Base-by-base conservation (phyloP, 1,284 basidiomycete genomes). In the Pseudozyma thailandica region DNA sequence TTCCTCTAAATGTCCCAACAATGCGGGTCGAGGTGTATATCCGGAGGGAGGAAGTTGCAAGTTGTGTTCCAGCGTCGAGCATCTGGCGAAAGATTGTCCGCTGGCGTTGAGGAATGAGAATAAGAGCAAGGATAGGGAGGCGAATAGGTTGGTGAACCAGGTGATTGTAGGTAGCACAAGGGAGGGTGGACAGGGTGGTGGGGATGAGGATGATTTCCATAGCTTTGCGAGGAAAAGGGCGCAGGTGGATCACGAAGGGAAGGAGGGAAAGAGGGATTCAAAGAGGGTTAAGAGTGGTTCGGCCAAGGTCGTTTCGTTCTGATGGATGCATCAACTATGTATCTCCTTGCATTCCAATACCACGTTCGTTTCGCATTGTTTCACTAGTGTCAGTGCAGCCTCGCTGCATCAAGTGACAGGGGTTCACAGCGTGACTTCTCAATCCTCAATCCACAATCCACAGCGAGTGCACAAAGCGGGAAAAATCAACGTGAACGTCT, bases 41-140 rank as follows among this genome's bases (percentile, higher is more conserved):
- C 92, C 93, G 0, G 91, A 94, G 70, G 94, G 94, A 21, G 94
- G 94, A 3, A 94, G 93, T 81, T 97, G 94, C 81, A 95, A 93
- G 79, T 85, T 96, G 10, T 97, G 94, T 80, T 88, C 89, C 4
- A 88, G 90, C 49, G 93, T 90, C 4, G 87, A 89, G 1, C 94
- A 96, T 84, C 86, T 95, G 10, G 93, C 92, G 0, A 91, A 89
- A 76, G 89, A 95, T 82, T 97, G 94, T 81, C 85, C 85, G 27
- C 82, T 91, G 59, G 84, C 90, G 54, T 87, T 87, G 77, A 85
- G 86, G 80, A 88, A 38, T 30, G 66, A 66, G 31, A 50, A 53
- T 6, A 56, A 59, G 45, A 66, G 45, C 20, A 35, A 42, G 21
- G 74, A 58, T n/a, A 56, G 33, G 26, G 46, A 57, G 27, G 55